Percentiles rank a stretch among this genome's conserved stretches.
phyloP scores from a whole-genome alignment of 1,284 basidiomycete genomes.

The Apiotrichum mycotoxinovorans region DNA sequence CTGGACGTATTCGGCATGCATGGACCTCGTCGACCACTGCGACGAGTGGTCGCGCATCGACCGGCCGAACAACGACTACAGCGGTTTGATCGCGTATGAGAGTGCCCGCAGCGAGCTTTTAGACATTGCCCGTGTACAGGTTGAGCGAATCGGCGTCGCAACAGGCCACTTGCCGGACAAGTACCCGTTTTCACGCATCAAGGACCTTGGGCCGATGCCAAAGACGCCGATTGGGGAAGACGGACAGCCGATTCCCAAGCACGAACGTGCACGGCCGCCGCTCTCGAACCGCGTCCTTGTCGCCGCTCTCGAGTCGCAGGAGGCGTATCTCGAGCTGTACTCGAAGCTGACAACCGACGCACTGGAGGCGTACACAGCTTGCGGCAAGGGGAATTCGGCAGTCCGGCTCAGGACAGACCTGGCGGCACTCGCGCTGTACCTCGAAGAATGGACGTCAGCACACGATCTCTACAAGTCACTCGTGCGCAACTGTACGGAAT shows the following conservation, averaged over 20 bases:
- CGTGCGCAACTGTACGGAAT: conserved; percentile 36
- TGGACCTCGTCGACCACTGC: conserved; percentile 80
- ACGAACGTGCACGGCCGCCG: conserved; percentile 3
- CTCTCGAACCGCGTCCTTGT: conserved; percentile 67
- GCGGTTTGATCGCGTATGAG: conserved; percentile 55
- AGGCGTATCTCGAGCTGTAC: conserved; percentile 71
- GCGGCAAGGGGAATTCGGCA: conserved; percentile 76
- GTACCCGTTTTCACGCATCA: conserved; percentile 36
- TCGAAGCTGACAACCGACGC: conserved; percentile 69
- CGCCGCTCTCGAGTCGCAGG: conserved; percentile 58
- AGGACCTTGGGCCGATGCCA: background rate
- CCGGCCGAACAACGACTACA: conserved; percentile 53
- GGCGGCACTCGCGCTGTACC: conserved; percentile 72
- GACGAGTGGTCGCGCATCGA: conserved; percentile 63
- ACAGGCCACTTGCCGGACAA: conserved; percentile 36
- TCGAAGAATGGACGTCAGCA: conserved; percentile 29
- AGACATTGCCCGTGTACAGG: conserved; percentile 46
- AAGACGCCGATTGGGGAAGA: background rate
- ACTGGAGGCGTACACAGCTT: conserved; percentile 74
- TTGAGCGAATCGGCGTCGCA: conserved; percentile 43
- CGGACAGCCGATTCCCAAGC: background rate
- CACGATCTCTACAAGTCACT: conserved; percentile 35
- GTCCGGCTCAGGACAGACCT: conserved; percentile 76
- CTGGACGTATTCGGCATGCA: conserved; percentile 88
- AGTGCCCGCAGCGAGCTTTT: conserved; percentile 44